These are phyloP conservation scores for Tolypocladium album DNA, from an alignment of 2,329 filamentous ascomycete genomes.

Conservation along the genomic window DNA sequence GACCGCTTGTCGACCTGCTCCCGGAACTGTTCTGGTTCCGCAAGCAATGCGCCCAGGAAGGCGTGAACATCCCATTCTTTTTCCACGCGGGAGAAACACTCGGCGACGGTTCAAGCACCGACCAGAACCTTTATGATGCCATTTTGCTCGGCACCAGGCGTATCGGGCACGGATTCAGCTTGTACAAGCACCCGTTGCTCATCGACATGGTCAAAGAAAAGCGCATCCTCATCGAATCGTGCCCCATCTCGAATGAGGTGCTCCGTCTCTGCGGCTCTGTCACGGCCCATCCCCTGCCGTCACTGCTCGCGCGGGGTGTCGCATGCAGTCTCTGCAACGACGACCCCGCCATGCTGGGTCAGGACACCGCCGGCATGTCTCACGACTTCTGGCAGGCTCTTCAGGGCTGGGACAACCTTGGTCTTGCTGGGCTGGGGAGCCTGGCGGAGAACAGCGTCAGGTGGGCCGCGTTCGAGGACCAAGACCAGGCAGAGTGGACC, in stretches of 20 bases:
- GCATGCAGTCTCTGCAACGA: constrained; percentile 80
- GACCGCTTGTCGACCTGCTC: constrained; percentile 63
- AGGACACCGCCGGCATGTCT: constrained; percentile 71
- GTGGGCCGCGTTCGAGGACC: constrained; percentile 83
- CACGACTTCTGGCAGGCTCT: constrained; percentile 93
- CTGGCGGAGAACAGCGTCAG: constrained; percentile 88
- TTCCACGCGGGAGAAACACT: constrained; percentile 90
- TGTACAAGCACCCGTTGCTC: constrained; percentile 86
- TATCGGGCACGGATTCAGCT: constrained; percentile 79
- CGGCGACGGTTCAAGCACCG: constrained; percentile 60
- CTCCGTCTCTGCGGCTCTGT: constrained; percentile 69
- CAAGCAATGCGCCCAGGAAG: constrained; percentile 68
- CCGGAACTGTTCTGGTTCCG: constrained; percentile 91
- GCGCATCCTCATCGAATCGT: constrained; percentile 79
- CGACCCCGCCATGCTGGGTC: constrained; percentile 79
- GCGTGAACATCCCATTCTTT: constrained; percentile 82
- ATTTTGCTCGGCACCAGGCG: constrained; percentile 76
- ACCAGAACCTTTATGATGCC: constrained; percentile 80
- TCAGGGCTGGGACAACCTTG: constrained; percentile 86
- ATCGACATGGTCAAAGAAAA: constrained; percentile 83
- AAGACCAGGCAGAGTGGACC: constrained; percentile 58
- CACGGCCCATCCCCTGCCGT: constrained; percentile 69
- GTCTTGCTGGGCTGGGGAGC: constrained; percentile 73
- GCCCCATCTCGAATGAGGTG: constrained; percentile 84
- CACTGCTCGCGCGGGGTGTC: constrained; percentile 75